Conservation (phyloP, 2,329 filamentous ascomycete genomes). For the Graphilbum sp. region DNA sequence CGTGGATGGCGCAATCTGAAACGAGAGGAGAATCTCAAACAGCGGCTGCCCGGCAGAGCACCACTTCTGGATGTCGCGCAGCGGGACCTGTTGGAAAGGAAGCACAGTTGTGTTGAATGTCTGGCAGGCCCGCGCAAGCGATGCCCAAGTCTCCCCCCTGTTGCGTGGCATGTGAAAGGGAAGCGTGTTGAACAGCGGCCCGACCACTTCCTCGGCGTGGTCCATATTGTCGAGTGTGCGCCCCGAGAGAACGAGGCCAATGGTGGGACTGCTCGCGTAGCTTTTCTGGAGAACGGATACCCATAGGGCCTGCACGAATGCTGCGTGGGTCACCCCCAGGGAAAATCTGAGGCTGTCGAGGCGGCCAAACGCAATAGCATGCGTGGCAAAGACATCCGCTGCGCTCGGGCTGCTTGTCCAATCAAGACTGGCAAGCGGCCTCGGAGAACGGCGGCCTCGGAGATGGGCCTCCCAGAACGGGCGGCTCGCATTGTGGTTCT, state of each 20-base stretch:
- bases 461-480: slow-evolving; percentile 55
- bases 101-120: slow-evolving; percentile 51
- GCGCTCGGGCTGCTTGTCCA: slow-evolving; percentile 2
- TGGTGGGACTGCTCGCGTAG: slow-evolving; percentile 28
- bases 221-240: slow-evolving; percentile 54
- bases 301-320: slow-evolving; percentile 64
- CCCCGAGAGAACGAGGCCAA: slow-evolving; percentile 69
- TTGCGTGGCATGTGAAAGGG: slow-evolving; percentile 38
- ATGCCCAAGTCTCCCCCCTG: slow-evolving; percentile 32
- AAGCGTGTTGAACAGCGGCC: slow-evolving; percentile 81
- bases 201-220: slow-evolving; percentile 49
- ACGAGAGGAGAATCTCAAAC: slow-evolving; percentile 74
- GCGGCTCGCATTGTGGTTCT: slow-evolving; percentile 21
- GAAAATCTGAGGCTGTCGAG: slow-evolving; percentile 37
- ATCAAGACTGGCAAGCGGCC: slow-evolving; percentile 8
- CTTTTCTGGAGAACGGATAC: slow-evolving; percentile 40
- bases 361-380: slow-evolving; percentile 19
- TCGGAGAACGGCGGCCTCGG: slow-evolving; percentile 14
- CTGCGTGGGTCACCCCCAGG: slow-evolving; percentile 61
- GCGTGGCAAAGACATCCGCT: slow-evolving; percentile 10
- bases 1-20: slow-evolving; percentile 36
- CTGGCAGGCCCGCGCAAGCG: slow-evolving; percentile 49
- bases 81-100: slow-evolving; percentile 60
- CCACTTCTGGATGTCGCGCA: slow-evolving; percentile 72
- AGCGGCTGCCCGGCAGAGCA: slow-evolving; percentile 41